Base-by-base conservation (phyloP, 1,284 basidiomycete genomes). In the Apiotrichum mycotoxinovorans region DNA sequence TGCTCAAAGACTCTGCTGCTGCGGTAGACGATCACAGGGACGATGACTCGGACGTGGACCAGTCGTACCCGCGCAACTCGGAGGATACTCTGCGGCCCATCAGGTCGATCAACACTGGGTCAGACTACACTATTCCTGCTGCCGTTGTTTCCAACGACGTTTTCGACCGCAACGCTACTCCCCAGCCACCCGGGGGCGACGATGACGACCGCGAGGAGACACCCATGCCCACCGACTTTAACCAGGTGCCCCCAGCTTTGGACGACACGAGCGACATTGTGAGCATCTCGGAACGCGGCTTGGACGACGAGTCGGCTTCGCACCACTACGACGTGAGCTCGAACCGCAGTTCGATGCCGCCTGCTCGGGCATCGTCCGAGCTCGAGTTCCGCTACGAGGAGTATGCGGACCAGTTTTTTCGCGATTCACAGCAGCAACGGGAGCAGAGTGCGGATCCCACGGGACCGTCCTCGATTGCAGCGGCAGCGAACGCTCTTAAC, bases 301-400 rank as follows among this genome's bases (percentile, higher is more conserved):
- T 22, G 17, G 50, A 40, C 9, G 34, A 41, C 33, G 51, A 30
- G 17, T 17, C 35, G 11, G 10, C 41, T 18, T 15, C 30, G 35
- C 41, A 34, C 44, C 41, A 33, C 14, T 54, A 52, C 51, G 51
- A 58, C 37, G 23, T 54, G 1, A 25, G 25, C 27, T 56, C 57
- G 3, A 56, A 62, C 49, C 48, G 57, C 17, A 54, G 42, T 12
- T 51, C 46, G 7, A 54, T 62, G 54, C 60, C 60, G 2, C 60
- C 60, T 20, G 60, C 60, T 0, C 57, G 60, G 5, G 60, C 60
- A 1, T 58, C 57, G 4, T 58, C 56, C 17, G 57, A 62, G 41
- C 52, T 62, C 20, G 60, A 62, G 54, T 62, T 62, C 46, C 44
- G 57, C n/a, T 62, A 54, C 41, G 60, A 62, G 18, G 60, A 62